Base-by-base conservation (phyloP, 345 rosid species). In the Eucalyptus leucophloia region DNA sequence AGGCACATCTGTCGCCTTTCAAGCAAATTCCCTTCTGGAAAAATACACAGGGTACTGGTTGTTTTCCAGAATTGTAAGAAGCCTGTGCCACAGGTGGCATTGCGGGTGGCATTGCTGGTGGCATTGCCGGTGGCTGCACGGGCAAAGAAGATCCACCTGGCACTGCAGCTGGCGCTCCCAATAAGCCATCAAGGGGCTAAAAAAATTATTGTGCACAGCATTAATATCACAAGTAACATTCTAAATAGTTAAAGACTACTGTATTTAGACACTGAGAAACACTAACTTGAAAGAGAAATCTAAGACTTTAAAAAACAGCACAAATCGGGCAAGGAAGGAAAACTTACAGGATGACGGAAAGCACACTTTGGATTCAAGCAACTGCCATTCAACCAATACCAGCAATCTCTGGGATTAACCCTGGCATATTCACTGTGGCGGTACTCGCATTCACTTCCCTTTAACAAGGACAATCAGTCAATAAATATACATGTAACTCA, bases 361-460 rank as follows among this genome's bases (percentile, higher is more conserved):
- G 96, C 97, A 53, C 99, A 98, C 89, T 97, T 98, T 8, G 95
- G 99, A 92, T 98, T 98, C 95, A 96, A 90, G 91, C 99, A 98
- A 89, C 93, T 97, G 11, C 99, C 97, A 91, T 93, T 96, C 97
- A 98, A 89, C 99, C 99, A 98, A 87, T 60, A 98, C 92, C 94
- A 98, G 92, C 99, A 98, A 93, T 97, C 99, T 92, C 99, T 94
- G 24, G 99, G 99, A 82, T 98, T 98, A 23, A 97, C 91, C 89
- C 99, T 95, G 34, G 99, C 99, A 92, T 94, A 95, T 89, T 98
- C 99, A 89, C 99, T 98, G 89, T 98, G 99, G 26, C 99, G 99
- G 92, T 98, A 98, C 93, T 98, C 99, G 50, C 99, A 97, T 89
- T 98, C 99, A 60, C 91, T 91, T 92, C 99, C 99, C 99, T 98